phyloP scores from a whole-genome alignment of 495 filamentous ascomycete genomes.

The Pyrenopolyporus hunteri region DNA sequence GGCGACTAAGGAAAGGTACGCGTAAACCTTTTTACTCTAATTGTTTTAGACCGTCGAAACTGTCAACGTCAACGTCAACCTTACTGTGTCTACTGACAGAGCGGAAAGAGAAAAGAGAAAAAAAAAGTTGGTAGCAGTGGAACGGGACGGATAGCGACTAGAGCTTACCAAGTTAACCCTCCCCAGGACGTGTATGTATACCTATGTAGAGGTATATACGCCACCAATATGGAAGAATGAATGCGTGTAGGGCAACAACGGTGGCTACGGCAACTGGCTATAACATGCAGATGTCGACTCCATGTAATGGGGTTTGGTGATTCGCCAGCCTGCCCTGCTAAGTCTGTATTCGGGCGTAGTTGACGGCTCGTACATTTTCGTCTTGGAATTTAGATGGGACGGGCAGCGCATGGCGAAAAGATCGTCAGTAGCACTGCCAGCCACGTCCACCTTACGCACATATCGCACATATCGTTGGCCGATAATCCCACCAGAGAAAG shows the following conservation, averaged over 20 bases:
- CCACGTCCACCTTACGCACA: constrained; percentile 25
- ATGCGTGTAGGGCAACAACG: not conserved
- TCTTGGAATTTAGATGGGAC: constrained; percentile 26
- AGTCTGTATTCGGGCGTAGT: not conserved
- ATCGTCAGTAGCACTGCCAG: constrained; percentile 32
- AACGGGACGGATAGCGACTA: constrained; percentile 14
- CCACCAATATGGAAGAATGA: constrained; percentile 17
- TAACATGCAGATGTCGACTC: constrained; percentile 21
- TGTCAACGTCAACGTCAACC: constrained; percentile 7
- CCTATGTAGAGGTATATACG: not conserved
- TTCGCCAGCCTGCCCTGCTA: constrained; percentile 28
- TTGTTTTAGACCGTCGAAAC: constrained; percentile 26
- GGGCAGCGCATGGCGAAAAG: constrained; percentile 33
- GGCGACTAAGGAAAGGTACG: constrained; percentile 17
- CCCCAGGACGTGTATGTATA: no score
- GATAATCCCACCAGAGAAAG: constrained; percentile 21
- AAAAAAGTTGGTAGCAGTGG: constrained; percentile 24
- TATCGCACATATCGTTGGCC: constrained; percentile 24
- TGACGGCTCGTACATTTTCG: constrained; percentile 21
- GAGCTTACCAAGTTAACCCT: constrained; percentile 1
- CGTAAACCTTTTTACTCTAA: constrained; percentile 28
- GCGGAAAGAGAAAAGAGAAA: not conserved
- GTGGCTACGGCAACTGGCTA: constrained; percentile 23
- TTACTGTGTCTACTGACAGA: constrained; percentile 11
- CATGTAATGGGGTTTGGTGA: constrained; percentile 2